phyloP scores from a whole-genome alignment of 768 basidiomycete genomes.

The Cystofilobasidium capitatum region DNA sequence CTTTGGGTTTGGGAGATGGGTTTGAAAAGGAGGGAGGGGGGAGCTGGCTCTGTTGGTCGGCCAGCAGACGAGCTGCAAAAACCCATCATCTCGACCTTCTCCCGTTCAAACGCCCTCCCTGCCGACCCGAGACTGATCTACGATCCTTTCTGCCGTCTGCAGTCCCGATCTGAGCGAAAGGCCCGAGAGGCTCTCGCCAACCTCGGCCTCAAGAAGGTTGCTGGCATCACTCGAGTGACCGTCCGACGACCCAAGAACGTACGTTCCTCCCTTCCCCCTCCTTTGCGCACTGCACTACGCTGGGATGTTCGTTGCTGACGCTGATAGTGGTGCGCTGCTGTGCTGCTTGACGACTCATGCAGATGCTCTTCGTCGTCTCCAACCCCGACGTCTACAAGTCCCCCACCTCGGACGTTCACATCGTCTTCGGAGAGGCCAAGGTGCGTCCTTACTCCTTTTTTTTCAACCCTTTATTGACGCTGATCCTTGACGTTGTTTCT shows the following conservation, averaged over 20 bases:
- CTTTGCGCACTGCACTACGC: neutral
- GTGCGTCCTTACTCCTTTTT: conserved; percentile 31
- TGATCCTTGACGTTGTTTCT: neutral
- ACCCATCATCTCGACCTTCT: neutral
- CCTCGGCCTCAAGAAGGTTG: conserved; percentile 84
- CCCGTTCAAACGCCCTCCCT: neutral
- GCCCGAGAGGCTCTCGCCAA: conserved; percentile 78
- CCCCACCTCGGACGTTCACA: conserved; percentile 93
- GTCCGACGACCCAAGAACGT: conserved; percentile 91
- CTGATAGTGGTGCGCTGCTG: neutral
- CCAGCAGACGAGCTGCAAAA: too few relatives aligned
- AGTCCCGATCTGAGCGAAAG: conserved; percentile 88
- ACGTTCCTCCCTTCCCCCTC: conserved; percentile 33
- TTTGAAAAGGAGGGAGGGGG: too few relatives aligned
- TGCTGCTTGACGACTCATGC: neutral
- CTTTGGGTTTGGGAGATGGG: too few relatives aligned
- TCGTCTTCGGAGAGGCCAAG: conserved; percentile 87
- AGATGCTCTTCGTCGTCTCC: conserved; percentile 86
- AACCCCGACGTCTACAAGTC: conserved; percentile 97
- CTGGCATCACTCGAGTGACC: conserved; percentile 87
- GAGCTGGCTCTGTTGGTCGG: too few relatives aligned
- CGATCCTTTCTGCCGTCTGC: neutral
- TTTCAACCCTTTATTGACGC: neutral
- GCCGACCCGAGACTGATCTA: neutral
- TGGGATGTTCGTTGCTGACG: neutral